These are phyloP conservation scores for Alternaria postmessia DNA, from an alignment of 2,329 filamentous ascomycete genomes.

Conservation along the genomic window DNA sequence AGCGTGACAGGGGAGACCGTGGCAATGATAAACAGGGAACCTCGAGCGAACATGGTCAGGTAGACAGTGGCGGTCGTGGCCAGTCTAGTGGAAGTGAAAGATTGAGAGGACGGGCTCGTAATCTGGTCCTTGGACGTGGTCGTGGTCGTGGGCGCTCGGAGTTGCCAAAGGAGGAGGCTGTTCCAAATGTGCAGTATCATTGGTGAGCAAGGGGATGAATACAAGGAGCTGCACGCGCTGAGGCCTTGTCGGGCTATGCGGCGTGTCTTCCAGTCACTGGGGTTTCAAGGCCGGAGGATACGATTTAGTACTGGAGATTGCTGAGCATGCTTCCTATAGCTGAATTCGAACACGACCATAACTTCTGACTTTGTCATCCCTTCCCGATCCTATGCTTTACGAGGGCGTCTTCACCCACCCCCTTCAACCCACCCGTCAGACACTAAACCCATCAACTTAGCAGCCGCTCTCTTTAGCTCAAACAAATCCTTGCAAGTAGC, in stretches of 20 bases:
- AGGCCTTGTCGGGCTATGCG: too few species aligned
- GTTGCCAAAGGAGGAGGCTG: background rate
- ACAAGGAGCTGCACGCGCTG: too few species aligned
- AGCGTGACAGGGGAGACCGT: constrained; percentile 3
- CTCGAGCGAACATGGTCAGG: constrained; percentile 3
- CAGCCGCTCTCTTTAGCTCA: background rate
- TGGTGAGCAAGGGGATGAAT: background rate
- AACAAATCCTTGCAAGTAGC: background rate
- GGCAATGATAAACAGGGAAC: background rate
- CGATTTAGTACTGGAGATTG: too few species aligned
- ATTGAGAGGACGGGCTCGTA: background rate
- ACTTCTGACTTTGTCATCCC: background rate
- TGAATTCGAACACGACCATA: background rate
- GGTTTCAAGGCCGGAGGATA: too few species aligned
- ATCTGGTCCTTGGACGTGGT: background rate
- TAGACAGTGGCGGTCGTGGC: background rate
- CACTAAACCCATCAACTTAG: background rate
- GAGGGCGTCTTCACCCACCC: background rate
- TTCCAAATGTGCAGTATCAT: constrained; percentile 8
- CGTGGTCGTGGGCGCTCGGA: constrained; percentile 11
- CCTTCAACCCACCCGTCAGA: background rate
- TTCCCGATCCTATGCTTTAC: background rate
- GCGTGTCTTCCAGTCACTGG: too few species aligned
- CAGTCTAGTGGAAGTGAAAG: background rate
- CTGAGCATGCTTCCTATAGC: too few species aligned